These are phyloP conservation scores for Psilocybe tampanensis DNA, from an alignment of 768 basidiomycete species.

Conservation along the genomic window DNA sequence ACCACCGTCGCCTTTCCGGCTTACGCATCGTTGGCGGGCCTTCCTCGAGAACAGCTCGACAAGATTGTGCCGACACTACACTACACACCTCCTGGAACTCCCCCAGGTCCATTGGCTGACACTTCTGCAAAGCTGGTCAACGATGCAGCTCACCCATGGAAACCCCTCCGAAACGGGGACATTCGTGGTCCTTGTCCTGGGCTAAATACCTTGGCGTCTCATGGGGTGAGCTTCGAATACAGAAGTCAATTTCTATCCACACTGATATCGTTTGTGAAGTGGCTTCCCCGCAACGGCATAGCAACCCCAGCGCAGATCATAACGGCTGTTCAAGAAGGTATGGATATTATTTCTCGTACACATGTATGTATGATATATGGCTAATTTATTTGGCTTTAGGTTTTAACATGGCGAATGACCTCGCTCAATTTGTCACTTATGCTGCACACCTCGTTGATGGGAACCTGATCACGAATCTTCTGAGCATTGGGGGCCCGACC, in stretches of 20 bases:
- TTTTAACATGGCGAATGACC: slow-evolving; percentile 25
- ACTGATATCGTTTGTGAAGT: slow-evolving; percentile 4
- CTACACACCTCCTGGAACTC: slow-evolving; percentile 3
- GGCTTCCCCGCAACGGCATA: slow-evolving; percentile 17
- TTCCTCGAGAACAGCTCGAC: slow-evolving; percentile 6
- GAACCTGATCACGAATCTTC: slow-evolving; percentile 23
- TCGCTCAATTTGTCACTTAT: slow-evolving; percentile 24
- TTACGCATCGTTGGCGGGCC: slow-evolving; percentile 8
- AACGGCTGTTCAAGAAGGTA: slow-evolving; percentile 20
- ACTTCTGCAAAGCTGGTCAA: slow-evolving; percentile 22
- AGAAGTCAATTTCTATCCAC: not conserved
- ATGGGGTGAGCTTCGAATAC: not conserved
- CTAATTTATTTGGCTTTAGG: slow-evolving; percentile 6
- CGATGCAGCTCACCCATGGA: slow-evolving; percentile 22
- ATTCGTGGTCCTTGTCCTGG: slow-evolving; percentile 25
- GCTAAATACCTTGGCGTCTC: slow-evolving; percentile 9
- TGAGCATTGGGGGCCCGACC: slow-evolving; percentile 26
- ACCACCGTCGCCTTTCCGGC: not conserved
- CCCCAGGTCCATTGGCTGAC: slow-evolving; percentile 20
- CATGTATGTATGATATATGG: not conserved
- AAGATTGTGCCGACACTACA: not conserved
- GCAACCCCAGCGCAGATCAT: slow-evolving; percentile 19
- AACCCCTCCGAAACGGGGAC: slow-evolving; percentile 10
- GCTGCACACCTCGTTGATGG: slow-evolving; percentile 26
- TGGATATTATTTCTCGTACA: not conserved